Evolutionary conservation across 192 early-diverging fungal genomes (phyloP).

Genomic region (Ambispora gerdemannii): DNA sequence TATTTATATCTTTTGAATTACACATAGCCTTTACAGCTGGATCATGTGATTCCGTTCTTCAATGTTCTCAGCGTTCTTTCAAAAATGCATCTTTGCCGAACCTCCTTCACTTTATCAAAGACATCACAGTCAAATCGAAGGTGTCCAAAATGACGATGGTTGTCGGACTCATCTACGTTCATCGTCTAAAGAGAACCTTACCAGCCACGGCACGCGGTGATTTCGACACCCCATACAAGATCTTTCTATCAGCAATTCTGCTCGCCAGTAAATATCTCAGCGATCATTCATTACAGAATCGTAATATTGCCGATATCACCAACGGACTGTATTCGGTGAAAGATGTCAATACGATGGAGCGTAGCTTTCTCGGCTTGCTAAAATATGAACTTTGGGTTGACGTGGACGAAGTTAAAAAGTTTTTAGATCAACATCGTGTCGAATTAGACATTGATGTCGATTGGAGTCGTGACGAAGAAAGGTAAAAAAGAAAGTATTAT

Average conservation of each 20-base stretch:
- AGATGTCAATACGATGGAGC: slow-evolving; percentile 58
- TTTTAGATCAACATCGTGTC: slow-evolving; percentile 37
- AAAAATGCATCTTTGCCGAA: slow-evolving; percentile 19
- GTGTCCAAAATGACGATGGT: slow-evolving; percentile 47
- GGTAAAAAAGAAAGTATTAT: too few relatives aligned
- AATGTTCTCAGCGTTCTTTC: slow-evolving; percentile 19
- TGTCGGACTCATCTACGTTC: slow-evolving; percentile 69
- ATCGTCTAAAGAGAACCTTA: slow-evolving; percentile 60
- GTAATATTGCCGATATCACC: slow-evolving; percentile 43
- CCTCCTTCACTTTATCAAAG: slow-evolving; percentile 35
- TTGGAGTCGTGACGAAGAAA: slow-evolving; percentile 2
- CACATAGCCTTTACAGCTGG: slow-evolving; percentile 26
- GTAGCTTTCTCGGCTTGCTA: slow-evolving; percentile 53
- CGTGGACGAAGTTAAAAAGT: slow-evolving; percentile 43
- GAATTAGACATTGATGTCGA: slow-evolving; percentile 31
- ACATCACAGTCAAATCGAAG: slow-evolving; percentile 31
- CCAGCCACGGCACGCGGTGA: slow-evolving; percentile 62
- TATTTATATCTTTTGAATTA: neutral
- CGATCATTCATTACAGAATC: slow-evolving; percentile 46
- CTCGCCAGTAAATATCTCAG: slow-evolving; percentile 64
- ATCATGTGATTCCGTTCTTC: slow-evolving; percentile 28
- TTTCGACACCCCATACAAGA: slow-evolving; percentile 68
- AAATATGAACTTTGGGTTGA: slow-evolving; percentile 56
- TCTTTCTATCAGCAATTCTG: slow-evolving; percentile 67
- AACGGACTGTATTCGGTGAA: slow-evolving; percentile 50